Percentiles rank a stretch among this genome's conserved stretches.
These are phyloP conservation scores for Schizochytrium sp. DNA, from an alignment of 108 stramenopile species.

Conservation along the genomic window DNA sequence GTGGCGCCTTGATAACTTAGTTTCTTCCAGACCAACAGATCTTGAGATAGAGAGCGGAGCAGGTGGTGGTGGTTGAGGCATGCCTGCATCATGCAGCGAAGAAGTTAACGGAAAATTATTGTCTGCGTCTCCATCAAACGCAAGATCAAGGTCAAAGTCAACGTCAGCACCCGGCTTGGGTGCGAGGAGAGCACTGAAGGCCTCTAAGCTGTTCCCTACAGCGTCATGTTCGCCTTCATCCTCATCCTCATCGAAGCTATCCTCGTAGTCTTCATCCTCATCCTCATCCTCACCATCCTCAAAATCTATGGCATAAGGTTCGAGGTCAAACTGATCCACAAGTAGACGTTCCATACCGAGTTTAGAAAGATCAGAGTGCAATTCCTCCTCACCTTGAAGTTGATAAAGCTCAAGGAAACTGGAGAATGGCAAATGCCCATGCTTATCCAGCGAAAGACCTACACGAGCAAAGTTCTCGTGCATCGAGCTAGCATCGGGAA, in stretches of 20 bases:
- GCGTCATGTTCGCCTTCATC: not conserved
- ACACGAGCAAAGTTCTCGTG: slow-evolving; percentile 13
- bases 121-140: not conserved
- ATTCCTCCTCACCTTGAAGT: slow-evolving; percentile 16
- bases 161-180: not conserved
- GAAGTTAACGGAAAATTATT: not conserved
- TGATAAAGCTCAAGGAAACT: slow-evolving; percentile 14
- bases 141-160: slow-evolving; percentile 28
- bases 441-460: not conserved
- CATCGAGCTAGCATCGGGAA: not conserved
- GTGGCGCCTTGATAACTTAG: too few relatives aligned
- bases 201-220: not conserved
- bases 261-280: not conserved
- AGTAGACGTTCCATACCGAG: slow-evolving; percentile 19
- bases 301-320: not conserved
- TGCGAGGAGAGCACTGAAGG: not conserved
- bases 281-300: not conserved
- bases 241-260: not conserved
- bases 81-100: too few relatives aligned
- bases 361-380: not conserved
- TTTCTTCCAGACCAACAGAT: too few relatives aligned
- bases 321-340: slow-evolving; percentile 2
- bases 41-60: too few relatives aligned
- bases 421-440: not conserved
- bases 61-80: too few relatives aligned